Percentiles rank a stretch among this genome's conserved stretches.
phyloP scores from a whole-genome alignment of 306 rosid species.

The Oemleria cerasiformis region DNA sequence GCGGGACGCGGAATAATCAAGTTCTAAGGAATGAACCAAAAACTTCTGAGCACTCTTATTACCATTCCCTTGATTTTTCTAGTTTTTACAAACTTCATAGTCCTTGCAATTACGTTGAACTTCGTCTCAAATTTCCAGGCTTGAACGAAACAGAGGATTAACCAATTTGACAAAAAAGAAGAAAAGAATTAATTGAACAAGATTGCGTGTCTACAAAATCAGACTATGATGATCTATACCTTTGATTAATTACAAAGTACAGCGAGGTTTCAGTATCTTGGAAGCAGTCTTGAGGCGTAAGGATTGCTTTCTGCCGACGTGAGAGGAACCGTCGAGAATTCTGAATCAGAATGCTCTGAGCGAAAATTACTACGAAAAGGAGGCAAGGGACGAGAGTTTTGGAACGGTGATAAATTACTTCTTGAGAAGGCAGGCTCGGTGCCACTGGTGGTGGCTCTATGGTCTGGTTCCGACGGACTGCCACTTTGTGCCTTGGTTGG shows the following conservation, averaged over 20 bases:
- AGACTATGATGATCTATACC: slow-evolving; percentile 51
- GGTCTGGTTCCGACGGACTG: slow-evolving; percentile 29
- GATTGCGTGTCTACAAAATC: slow-evolving; percentile 38
- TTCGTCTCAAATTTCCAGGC: background rate
- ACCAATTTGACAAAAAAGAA: background rate
- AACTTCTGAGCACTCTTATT: no score
- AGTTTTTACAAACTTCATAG: no score
- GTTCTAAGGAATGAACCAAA: no score
- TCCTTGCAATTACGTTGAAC: background rate
- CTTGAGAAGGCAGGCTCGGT: slow-evolving; percentile 32
- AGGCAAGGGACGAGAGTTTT: slow-evolving; percentile 25
- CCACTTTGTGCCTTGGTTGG: slow-evolving; percentile 12
- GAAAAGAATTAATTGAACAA: slow-evolving; percentile 65
- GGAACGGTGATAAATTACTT: slow-evolving; percentile 35
- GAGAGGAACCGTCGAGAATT: slow-evolving; percentile 91
- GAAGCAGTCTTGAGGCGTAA: slow-evolving; percentile 37
- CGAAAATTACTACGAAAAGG: slow-evolving; percentile 39
- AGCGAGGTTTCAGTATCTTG: slow-evolving; percentile 49
- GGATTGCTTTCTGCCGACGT: slow-evolving; percentile 58
- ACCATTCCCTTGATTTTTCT: no score
- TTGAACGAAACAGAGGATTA: no score
- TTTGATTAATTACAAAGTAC: slow-evolving; percentile 54
- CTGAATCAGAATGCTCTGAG: slow-evolving; percentile 60
- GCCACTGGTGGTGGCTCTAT: slow-evolving; percentile 33
- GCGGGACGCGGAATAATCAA: no score